phyloP scores from a whole-genome alignment of 2,329 filamentous ascomycete genomes.

The Didymella segeticola region DNA sequence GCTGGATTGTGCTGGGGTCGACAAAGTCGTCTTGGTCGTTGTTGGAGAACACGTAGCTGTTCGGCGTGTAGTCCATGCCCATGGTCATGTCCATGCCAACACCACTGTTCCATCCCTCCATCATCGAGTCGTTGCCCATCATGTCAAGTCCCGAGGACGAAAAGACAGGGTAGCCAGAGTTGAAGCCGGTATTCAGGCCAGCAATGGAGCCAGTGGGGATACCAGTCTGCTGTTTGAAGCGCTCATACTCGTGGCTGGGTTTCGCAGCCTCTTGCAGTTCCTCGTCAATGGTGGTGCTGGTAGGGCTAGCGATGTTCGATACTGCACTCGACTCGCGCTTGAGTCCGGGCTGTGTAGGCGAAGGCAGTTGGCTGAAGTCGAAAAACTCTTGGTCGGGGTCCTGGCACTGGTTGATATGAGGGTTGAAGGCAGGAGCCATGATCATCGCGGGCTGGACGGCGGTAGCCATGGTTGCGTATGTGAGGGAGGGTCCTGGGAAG shows the following conservation, averaged over 20 bases:
- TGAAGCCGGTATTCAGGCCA: conserved; percentile 70
- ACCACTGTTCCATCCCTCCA: conserved; percentile 64
- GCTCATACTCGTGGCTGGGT: conserved; percentile 93
- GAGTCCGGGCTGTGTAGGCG: conserved; percentile 64
- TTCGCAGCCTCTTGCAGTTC: conserved; percentile 70
- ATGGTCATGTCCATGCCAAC: conserved; percentile 67
- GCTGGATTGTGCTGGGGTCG: conserved; percentile 75
- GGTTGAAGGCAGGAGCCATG: conserved; percentile 45
- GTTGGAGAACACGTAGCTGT: conserved; percentile 70
- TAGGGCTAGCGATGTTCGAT: conserved; percentile 61
- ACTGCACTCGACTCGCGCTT: conserved; percentile 60
- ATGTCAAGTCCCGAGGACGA: conserved; percentile 73
- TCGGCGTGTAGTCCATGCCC: conserved; percentile 63
- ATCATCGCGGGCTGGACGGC: conserved; percentile 46
- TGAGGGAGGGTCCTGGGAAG: conserved; percentile 19
- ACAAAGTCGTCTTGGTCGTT: conserved; percentile 63
- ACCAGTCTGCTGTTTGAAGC: conserved; percentile 94
- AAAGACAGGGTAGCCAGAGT: conserved; percentile 53
- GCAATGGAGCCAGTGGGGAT: conserved; percentile 84
- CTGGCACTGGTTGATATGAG: conserved; percentile 45
- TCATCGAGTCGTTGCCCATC: conserved; percentile 59
- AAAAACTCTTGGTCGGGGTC: conserved; percentile 52
- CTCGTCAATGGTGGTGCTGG: conserved; percentile 59
- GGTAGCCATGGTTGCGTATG: conserved; percentile 42
- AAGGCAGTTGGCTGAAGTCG: conserved; percentile 66